Percentiles rank a stretch among this genome's conserved stretches.
Conservation (phyloP, 352 stramenopile species). For the Phytophthora syringae region DNA sequence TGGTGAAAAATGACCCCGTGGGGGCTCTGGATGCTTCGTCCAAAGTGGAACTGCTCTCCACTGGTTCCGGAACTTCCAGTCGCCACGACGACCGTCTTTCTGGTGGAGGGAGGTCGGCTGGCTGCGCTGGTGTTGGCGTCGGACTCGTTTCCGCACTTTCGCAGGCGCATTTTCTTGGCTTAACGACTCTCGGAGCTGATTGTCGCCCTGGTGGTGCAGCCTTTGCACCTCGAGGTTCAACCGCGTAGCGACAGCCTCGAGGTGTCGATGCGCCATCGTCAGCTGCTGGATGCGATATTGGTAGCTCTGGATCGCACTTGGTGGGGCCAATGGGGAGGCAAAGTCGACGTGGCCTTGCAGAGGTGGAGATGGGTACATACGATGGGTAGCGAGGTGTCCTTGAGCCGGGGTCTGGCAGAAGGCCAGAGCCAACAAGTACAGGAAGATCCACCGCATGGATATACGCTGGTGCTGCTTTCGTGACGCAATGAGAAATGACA, state of each 20-base stretch:
- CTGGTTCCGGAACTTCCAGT: not conserved
- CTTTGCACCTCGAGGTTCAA: slow-evolving; percentile 26
- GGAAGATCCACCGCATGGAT: slow-evolving; percentile 22
- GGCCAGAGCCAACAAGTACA: slow-evolving; percentile 23
- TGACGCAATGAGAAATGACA: slow-evolving; percentile 38
- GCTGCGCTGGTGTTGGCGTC: slow-evolving; percentile 14
- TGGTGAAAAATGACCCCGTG: slow-evolving; percentile 25
- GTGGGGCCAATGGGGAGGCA: not conserved
- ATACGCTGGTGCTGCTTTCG: too few relatives aligned
- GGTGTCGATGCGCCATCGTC: slow-evolving; percentile 10
- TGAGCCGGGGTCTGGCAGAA: slow-evolving; percentile 16
- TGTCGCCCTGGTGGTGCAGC: slow-evolving; percentile 3
- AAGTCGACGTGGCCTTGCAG: not conserved
- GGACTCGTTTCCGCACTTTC: slow-evolving; percentile 12
- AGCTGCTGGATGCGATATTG: slow-evolving; percentile 17
- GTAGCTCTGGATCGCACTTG: not conserved
- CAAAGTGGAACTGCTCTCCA: not conserved
- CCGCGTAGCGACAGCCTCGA: slow-evolving; percentile 18
- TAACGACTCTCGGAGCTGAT: slow-evolving; percentile 13
- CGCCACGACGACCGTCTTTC: slow-evolving; percentile 13
- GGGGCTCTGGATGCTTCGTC: not conserved
- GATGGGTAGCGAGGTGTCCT: slow-evolving; percentile 13
- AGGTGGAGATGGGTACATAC: slow-evolving; percentile 3
- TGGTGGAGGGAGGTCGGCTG: not conserved
- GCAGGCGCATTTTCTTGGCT: slow-evolving; percentile 26